Evolutionary conservation across 345 rosid genomes (phyloP), one percentile per base, ranked within the genome.

Genomic region (Geranium rotundifolium): DNA sequence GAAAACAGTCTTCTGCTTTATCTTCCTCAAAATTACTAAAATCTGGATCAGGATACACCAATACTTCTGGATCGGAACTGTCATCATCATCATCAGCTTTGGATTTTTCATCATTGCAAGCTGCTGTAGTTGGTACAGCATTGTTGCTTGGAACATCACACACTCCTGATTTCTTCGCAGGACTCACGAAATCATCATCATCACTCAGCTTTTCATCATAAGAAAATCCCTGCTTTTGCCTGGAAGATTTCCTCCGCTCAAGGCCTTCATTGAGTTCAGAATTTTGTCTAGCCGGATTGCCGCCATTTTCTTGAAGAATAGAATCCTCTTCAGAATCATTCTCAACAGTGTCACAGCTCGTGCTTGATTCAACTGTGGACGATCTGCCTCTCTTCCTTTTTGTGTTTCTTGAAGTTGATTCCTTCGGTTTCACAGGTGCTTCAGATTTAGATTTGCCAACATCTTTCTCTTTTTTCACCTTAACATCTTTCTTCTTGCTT

Each of bases 211-310:
- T 71, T 66, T 79, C 82, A 50, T 66, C 54, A 58, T 66, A 72
- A 60, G 76, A 74, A 56, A 72, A 67, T 13, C 65, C 66, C 63
- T 76, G 85, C 69, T 71, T 80, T 54, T 62, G 74, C 79, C 89
- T 81, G 54, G 75, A 63, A 61, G 91, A 82, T 72, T 73, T 80
- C 73, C 88, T 76, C 57, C 63, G 52, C 31, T 67, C 71, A 61
- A 52, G 64, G 31, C 65, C 71, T 54, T 34, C 64, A 75, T 64
- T 52, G 9, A 56, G 27, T 18, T 61, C 63, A 65, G 60, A 61
- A 67, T 68, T 69, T 61, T 27, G 65, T 49, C 67, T 57, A 39
- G 63, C 63, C 65, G 58, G 50, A 63, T 68, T 63, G 54, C 64
- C 34, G 8, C 59, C 59, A 66, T 72, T 66, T 69, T 73, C 77